phyloP scores from a whole-genome alignment of 2,329 filamentous ascomycete species.

The Aureobasidium leucospermi region DNA sequence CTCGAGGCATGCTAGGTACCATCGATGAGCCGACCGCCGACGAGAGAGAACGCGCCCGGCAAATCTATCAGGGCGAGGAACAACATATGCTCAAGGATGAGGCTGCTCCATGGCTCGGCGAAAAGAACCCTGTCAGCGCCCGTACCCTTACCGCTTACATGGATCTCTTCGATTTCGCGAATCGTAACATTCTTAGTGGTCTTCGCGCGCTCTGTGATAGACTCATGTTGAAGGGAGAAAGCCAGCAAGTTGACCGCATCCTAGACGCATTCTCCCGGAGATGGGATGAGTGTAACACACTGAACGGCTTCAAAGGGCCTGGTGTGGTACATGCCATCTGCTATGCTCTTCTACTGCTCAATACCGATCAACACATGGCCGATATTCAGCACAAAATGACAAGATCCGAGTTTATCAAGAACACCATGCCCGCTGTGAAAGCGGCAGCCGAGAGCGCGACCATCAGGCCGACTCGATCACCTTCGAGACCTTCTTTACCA shows the following conservation, averaged over 20 bases:
- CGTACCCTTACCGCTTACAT: slow-evolving; percentile 71
- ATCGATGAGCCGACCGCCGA: slow-evolving; percentile 50
- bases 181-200: slow-evolving; percentile 69
- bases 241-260: slow-evolving; percentile 93
- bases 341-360: slow-evolving; percentile 90
- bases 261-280: slow-evolving; percentile 79
- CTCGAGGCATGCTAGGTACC: slow-evolving; percentile 13
- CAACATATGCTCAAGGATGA: slow-evolving; percentile 71
- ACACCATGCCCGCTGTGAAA: slow-evolving; percentile 84
- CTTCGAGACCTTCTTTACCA: slow-evolving; percentile 22
- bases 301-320: slow-evolving; percentile 83
- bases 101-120: slow-evolving; percentile 83
- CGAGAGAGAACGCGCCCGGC: slow-evolving; percentile 69
- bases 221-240: slow-evolving; percentile 80
- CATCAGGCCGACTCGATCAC: slow-evolving; percentile 18
- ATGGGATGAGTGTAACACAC: slow-evolving; percentile 90
- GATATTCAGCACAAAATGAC: slow-evolving; percentile 98
- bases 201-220: slow-evolving; percentile 75
- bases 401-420: slow-evolving; percentile 86
- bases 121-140: slow-evolving; percentile 48
- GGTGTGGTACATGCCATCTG: slow-evolving; percentile 96
- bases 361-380: slow-evolving; percentile 90
- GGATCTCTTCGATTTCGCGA: slow-evolving; percentile 80
- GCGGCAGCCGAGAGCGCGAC: slow-evolving; percentile 50
- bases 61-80: slow-evolving; percentile 79